Evolutionary conservation across 2,329 filamentous ascomycete genomes (phyloP).

Genomic region (Boeremia exigua): DNA sequence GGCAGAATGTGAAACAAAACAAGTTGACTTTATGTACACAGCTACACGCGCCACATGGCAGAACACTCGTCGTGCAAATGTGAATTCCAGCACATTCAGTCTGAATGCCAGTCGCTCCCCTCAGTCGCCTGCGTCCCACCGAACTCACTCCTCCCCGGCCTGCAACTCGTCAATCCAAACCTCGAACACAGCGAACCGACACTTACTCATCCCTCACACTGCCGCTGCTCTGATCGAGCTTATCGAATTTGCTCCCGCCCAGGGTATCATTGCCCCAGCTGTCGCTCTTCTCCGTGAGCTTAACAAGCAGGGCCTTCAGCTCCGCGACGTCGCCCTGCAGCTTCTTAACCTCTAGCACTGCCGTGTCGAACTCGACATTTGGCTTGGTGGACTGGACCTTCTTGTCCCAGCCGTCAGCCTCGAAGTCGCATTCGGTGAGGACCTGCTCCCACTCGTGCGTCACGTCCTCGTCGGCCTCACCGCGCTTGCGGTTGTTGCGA

Average conservation of each 20-base stretch:
- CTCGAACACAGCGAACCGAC: neutral
- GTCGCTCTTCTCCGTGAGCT: slow-evolving; percentile 29
- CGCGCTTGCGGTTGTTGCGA: slow-evolving; percentile 73
- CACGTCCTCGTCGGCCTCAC: slow-evolving; percentile 88
- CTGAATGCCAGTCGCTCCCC: slow-evolving; percentile 27
- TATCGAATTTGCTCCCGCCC: slow-evolving; percentile 34
- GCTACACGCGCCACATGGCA: neutral
- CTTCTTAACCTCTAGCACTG: slow-evolving; percentile 67
- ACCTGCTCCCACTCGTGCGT: slow-evolving; percentile 94
- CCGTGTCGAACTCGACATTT: slow-evolving; percentile 80
- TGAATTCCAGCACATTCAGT: neutral
- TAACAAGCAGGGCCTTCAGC: slow-evolving; percentile 50
- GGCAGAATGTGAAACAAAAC: neutral
- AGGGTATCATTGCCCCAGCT: slow-evolving; percentile 42
- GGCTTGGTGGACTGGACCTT: slow-evolving; percentile 76
- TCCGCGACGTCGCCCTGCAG: slow-evolving; percentile 54
- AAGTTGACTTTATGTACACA: neutral
- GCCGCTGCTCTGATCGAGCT: slow-evolving; percentile 30
- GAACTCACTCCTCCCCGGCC: slow-evolving; percentile 26
- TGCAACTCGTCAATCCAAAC: neutral
- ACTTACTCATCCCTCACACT: slow-evolving; percentile 31
- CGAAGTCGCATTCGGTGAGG: slow-evolving; percentile 73
- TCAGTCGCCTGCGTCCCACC: slow-evolving; percentile 27
- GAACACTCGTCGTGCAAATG: too few relatives aligned
- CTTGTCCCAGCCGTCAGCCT: slow-evolving; percentile 84